Evolutionary conservation across 2,329 filamentous ascomycete species (phyloP).

Genomic region (Xenoacremonium recifei): DNA sequence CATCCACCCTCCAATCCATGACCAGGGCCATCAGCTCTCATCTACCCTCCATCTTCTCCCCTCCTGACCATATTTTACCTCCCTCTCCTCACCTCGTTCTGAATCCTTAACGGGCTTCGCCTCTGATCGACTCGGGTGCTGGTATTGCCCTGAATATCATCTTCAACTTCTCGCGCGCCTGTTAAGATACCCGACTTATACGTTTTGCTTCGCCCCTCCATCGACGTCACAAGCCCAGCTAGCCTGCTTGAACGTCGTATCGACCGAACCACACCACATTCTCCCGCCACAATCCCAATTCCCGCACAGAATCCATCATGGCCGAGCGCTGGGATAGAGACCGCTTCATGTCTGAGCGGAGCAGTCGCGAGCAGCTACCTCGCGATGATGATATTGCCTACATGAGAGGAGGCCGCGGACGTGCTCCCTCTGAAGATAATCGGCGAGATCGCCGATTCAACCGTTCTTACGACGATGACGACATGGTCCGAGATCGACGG

Average conservation of each 20-base stretch:
- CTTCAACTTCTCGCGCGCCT: not conserved
- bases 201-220: not conserved
- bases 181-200: not conserved
- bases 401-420: conserved; percentile 33
- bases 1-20: not conserved
- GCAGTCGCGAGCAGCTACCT: conserved; percentile 46
- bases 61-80: conserved; percentile 6
- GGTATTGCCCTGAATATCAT: not conserved
- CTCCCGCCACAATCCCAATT: not conserved
- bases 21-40: too few relatives aligned
- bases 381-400: conserved; percentile 37
- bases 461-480: conserved; percentile 48
- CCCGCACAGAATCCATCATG: conserved; percentile 18
- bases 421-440: conserved; percentile 49
- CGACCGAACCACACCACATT: conserved; percentile 8
- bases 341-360: conserved; percentile 42
- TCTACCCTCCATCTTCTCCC: conserved; percentile 17
- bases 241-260: conserved; percentile 9
- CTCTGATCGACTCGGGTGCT: not conserved
- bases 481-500: conserved; percentile 47
- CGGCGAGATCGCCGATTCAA: conserved; percentile 45
- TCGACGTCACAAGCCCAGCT: not conserved
- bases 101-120: not conserved
- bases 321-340: conserved; percentile 54
- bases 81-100: conserved; percentile 20